These are phyloP conservation scores for Kwoniella dejecticola DNA, from an alignment of 768 basidiomycete species.

Conservation along the genomic window DNA sequence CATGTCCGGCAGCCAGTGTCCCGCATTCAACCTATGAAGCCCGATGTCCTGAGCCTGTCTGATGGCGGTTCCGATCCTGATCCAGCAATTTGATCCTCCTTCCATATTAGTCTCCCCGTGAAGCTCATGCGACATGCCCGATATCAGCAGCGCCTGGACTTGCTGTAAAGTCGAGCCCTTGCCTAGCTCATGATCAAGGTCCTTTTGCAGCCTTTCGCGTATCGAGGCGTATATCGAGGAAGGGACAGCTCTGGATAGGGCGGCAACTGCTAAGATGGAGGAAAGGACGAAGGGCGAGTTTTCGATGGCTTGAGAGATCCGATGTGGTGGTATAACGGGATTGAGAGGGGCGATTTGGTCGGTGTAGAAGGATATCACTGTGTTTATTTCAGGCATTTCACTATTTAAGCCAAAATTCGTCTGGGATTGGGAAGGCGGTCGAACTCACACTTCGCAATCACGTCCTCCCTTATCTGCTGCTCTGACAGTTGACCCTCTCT, in stretches of 20 bases:
- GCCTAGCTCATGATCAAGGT: conserved; percentile 2
- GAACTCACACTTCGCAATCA: conserved; percentile 14
- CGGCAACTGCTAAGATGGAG: conserved; percentile 13
- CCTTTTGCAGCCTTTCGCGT: not conserved
- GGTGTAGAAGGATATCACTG: conserved; percentile 17
- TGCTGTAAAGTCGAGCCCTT: conserved; percentile 16
- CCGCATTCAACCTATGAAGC: conserved; percentile 13
- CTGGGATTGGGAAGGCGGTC: no score
- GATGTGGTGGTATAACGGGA: conserved; percentile 19
- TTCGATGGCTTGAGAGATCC: not conserved
- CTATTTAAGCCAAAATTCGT: no score
- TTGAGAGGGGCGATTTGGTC: conserved; percentile 13
- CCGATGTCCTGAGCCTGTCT: conserved; percentile 24
- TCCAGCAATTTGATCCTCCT: conserved; percentile 22
- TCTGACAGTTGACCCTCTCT: conserved; percentile 12
- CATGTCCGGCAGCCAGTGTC: conserved; percentile 19
- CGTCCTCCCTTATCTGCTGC: conserved; percentile 18
- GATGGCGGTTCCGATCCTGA: conserved; percentile 15
- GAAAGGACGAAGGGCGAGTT: conserved; percentile 8
- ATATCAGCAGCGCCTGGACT: conserved; percentile 17
- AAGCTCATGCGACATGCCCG: conserved; percentile 21
- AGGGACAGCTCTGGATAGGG: conserved; percentile 14
- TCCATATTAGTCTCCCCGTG: conserved; percentile 26
- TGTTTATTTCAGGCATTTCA: no score
- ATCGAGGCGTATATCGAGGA: conserved; percentile 11